These are phyloP conservation scores for Debaryomyces maramus DNA, from an alignment of 805 yeast species.

Conservation along the genomic window DNA sequence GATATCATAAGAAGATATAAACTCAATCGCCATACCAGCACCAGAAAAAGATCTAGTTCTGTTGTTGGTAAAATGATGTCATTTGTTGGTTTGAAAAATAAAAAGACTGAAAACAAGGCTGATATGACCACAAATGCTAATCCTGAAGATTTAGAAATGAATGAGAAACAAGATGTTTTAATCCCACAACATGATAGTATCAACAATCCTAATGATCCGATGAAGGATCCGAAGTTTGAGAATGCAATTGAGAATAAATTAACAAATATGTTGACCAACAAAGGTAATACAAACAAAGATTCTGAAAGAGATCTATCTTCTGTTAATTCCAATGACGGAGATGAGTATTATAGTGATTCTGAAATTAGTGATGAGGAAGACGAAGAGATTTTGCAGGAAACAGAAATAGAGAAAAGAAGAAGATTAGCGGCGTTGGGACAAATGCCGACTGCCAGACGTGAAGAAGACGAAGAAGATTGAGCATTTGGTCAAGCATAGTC, in stretches of 20 bases:
- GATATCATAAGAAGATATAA: conserved; percentile 83
- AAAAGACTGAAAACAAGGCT: neutral
- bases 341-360: conserved; percentile 10
- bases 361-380: conserved; percentile 21
- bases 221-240: conserved; percentile 14
- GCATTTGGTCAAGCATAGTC: neutral
- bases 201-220: conserved; percentile 10
- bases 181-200: conserved; percentile 11
- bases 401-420: conserved; percentile 65
- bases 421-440: conserved; percentile 59
- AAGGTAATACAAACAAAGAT: conserved; percentile 9
- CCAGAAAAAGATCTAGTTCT: conserved; percentile 41
- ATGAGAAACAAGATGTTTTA: conserved; percentile 8
- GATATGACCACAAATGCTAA: conserved; percentile 4
- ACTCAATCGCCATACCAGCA: conserved; percentile 55
- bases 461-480: conserved; percentile 51
- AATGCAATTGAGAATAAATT: conserved; percentile 18
- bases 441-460: conserved; percentile 36
- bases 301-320: conserved; percentile 12
- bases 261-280: conserved; percentile 11
- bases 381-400: conserved; percentile 42
- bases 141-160: conserved; percentile 12
- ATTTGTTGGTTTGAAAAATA: conserved; percentile 50
- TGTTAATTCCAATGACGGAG: conserved; percentile 8
- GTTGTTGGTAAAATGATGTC: conserved; percentile 49